Base-by-base conservation (phyloP, 176 grass and related monocot genomes). In the Pontederia crassipes region DNA sequence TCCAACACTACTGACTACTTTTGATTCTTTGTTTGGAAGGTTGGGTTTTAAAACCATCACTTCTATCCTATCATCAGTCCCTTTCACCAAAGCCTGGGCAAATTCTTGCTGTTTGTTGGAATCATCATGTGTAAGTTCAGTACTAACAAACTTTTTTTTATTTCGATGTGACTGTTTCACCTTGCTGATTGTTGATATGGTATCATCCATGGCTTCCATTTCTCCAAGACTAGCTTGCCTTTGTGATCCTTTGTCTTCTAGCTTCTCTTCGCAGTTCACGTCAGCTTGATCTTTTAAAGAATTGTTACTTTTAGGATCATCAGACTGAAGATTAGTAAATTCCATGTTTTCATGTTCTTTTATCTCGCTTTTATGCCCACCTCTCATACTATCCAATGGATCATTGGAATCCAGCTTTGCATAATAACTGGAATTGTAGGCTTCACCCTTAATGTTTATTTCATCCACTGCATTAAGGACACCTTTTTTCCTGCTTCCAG, bases 131-230 rank as follows among this genome's bases (percentile, higher is more conserved):
- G 55, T 68, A 85, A 74, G 48, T 79, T 74, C 69, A 58, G 51
- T 26, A 40, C 77, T 79, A 12, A 12, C 66, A 71, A 72, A 67
- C 71, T 51, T 85, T 59, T 82, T 82, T 72, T 18, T 77, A 56
- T 40, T 58, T 11, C 81, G 32, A 14, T 14, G 15, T 45, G 45
- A 82, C 55, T 28, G 71, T 74, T 29, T 62, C 70, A 54, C 72
- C 45, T 48, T 11, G 46, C n/a, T 26, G 28, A 46, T 56, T 63
- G 69, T 14, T 55, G 59, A 55, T 28, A 54, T 62, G 20, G 9
- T 52, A 75, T 81, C 57, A 74, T 65, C 29, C 49, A 70, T 69
- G 80, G 72, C 57, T 8, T 20, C 11, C 59, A 45, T 16, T 18
- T 55, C 56, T 61, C 57, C 17, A 63, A 17, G 15, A 35, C 48